Base-by-base conservation (phyloP, 176 grass and related monocot species). In the Otatea glauca region DNA sequence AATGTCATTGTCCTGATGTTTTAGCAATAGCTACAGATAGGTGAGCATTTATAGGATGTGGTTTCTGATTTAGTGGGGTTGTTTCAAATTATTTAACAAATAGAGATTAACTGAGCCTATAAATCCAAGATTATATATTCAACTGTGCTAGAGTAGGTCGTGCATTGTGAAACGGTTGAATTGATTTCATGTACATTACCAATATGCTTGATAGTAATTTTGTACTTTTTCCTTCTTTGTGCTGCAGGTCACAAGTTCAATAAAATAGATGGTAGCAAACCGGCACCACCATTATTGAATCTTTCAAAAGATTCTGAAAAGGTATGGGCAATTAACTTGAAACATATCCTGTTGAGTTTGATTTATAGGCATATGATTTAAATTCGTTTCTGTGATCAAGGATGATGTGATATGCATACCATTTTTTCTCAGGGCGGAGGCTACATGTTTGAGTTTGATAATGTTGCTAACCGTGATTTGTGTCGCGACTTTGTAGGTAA, bases 371-470 rank as follows among this genome's bases (percentile, higher is more conserved):
- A 54, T 65, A 13, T 51, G 64, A 38, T 34, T 62, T 43, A 17
- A 24, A 74, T 82, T 75, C n/a, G 14, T 50, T 88, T 67, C 25
- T 68, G 6, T 29, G 9, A 51, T 49, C 7, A 32, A 76, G 72
- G 17, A 39, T 50, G 73, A 43, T 49, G 3, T 65, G 37, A 75
- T 60, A 27, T 62, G 18, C 4, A 5, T 75, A 51, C 9, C 11
- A 63, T 51, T 61, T 63, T 83, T 83, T 47, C 78, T 72, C 88
- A 98, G 96, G 93, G 92, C 6, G 91, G 84, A 70, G 89, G 91
- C 80, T 98, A 98, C 86, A 98, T 98, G 50, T 95, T 98, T 83
- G 96, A 95, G 80, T 98, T 98, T 70, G 93, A 93, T 39, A 95
- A 87, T 85, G 92, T 93, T 81, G 42, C 68, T 70, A 90, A 89